Evolutionary conservation across 768 basidiomycete species (phyloP).

Genomic region (Mycena polygramma): DNA sequence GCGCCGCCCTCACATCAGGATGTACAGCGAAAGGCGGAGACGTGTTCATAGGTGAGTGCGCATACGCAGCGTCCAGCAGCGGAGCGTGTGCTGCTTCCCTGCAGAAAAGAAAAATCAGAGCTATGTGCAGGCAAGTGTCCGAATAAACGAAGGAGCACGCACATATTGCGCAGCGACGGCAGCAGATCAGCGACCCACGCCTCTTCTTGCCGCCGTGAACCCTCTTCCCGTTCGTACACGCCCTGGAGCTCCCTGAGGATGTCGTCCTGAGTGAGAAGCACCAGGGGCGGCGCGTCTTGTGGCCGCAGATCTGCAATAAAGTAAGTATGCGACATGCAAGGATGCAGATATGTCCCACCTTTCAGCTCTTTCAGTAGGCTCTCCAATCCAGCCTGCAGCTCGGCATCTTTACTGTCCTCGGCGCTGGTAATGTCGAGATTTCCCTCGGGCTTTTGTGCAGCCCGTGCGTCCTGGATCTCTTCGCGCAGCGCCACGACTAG

Average conservation of each 20-base stretch:
- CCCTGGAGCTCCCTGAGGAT: slow-evolving; percentile 39
- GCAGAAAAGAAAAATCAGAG: neutral
- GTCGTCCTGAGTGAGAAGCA: slow-evolving; percentile 41
- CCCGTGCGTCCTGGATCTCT: slow-evolving; percentile 45
- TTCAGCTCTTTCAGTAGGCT: slow-evolving; percentile 36
- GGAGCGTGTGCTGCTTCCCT: slow-evolving; percentile 38
- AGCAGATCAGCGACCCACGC: slow-evolving; percentile 34
- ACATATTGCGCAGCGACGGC: slow-evolving; percentile 37
- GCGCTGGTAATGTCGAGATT: neutral
- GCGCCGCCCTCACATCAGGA: slow-evolving; percentile 26
- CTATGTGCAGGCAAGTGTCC: neutral
- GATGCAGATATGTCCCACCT: slow-evolving; percentile 21
- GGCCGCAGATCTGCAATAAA: slow-evolving; percentile 37
- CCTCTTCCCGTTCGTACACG: slow-evolving; percentile 26
- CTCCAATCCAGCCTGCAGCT: slow-evolving; percentile 37
- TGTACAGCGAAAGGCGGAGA: slow-evolving; percentile 44
- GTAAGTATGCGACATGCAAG: neutral
- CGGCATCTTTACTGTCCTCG: slow-evolving; percentile 26
- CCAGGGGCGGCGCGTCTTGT: slow-evolving; percentile 39
- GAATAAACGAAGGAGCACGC: slow-evolving; percentile 12
- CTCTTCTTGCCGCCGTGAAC: slow-evolving; percentile 34
- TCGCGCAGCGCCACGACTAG: slow-evolving; percentile 49
- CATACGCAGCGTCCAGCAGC: slow-evolving; percentile 39
- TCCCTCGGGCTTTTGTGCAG: neutral
- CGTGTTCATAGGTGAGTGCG: slow-evolving; percentile 44